A percentile compares a stretch with the other conserved stretches of the same genome.
phyloP scores from a whole-genome alignment of 345 rosid genomes.

The Acer campestre region DNA sequence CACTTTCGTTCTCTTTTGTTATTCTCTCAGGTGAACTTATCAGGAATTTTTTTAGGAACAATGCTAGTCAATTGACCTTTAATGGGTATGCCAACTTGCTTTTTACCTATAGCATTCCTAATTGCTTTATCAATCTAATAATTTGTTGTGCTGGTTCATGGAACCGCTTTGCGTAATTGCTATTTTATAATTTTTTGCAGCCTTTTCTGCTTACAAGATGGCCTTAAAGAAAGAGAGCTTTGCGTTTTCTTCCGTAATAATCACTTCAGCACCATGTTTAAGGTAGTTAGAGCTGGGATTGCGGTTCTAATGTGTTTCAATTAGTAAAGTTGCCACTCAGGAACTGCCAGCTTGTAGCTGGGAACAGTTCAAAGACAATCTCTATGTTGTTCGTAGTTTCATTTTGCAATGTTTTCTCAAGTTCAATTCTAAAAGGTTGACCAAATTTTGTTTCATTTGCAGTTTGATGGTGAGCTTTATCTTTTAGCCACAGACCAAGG shows the following conservation, averaged over 20 bases:
- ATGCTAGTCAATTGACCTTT: slow-evolving; percentile 87
- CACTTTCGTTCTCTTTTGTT: slow-evolving; percentile 14
- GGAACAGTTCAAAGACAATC: slow-evolving; percentile 13
- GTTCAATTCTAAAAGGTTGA: background rate
- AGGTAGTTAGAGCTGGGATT: slow-evolving; percentile 52
- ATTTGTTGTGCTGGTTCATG: slow-evolving; percentile 7
- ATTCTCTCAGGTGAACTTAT: slow-evolving; percentile 72
- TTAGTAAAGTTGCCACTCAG: background rate
- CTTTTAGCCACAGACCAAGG: slow-evolving; percentile 99
- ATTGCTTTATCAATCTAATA: background rate
- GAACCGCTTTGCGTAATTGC: slow-evolving; percentile 4
- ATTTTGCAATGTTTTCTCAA: background rate
- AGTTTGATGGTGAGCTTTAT: slow-evolving; percentile 94
- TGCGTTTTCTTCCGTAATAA: slow-evolving; percentile 98
- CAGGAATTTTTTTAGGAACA: slow-evolving; percentile 74
- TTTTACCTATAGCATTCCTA: slow-evolving; percentile 14
- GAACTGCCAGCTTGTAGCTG: slow-evolving; percentile 6
- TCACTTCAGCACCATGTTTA: slow-evolving; percentile 99
- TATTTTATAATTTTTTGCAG: slow-evolving; percentile 44
- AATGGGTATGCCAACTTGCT: slow-evolving; percentile 60
- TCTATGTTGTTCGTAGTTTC: background rate
- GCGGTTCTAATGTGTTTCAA: slow-evolving; percentile 13
- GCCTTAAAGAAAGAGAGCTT: slow-evolving; percentile 90
- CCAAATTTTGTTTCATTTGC: slow-evolving; percentile 32
- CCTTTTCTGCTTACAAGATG: slow-evolving; percentile 87